Evolutionary conservation across 2,329 filamentous ascomycete genomes (phyloP).

Genomic region (Thielaviopsis musarum): DNA sequence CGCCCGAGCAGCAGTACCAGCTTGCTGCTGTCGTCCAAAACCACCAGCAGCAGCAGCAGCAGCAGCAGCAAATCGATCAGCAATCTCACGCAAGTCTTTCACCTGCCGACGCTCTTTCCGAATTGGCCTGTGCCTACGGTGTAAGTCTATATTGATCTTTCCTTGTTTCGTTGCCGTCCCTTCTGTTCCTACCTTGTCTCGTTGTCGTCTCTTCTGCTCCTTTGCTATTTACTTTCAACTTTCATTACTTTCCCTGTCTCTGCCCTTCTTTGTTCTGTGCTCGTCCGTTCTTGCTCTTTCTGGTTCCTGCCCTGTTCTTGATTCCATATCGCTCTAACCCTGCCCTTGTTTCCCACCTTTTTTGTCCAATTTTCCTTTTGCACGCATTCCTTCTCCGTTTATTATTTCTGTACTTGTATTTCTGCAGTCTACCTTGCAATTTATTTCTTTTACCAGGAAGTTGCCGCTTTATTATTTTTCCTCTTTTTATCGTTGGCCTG

Average conservation of each 20-base stretch:
- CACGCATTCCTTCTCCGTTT: too few species aligned
- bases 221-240: too few species aligned
- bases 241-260: too few species aligned
- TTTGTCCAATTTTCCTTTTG: not conserved
- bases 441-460: not conserved
- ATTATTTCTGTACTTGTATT: too few species aligned
- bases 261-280: too few species aligned
- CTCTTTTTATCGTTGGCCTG: not conserved
- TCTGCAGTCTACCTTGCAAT: not conserved
- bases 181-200: too few species aligned
- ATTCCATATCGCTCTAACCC: too few species aligned
- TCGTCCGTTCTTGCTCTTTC: not conserved
- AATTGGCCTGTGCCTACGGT: not conserved
- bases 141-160: not conserved
- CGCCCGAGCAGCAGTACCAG: not conserved
- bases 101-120: not conserved
- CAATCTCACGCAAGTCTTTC: not conserved
- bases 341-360: not conserved
- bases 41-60: too few species aligned
- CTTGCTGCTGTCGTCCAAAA: not conserved
- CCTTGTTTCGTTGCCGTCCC: not conserved
- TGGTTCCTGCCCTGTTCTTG: not conserved
- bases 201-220: too few species aligned
- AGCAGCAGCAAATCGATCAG: too few species aligned
- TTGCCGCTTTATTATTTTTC: not conserved